These are phyloP conservation scores for Venturia effusa DNA, from an alignment of 2,329 filamentous ascomycete species.

Conservation along the genomic window DNA sequence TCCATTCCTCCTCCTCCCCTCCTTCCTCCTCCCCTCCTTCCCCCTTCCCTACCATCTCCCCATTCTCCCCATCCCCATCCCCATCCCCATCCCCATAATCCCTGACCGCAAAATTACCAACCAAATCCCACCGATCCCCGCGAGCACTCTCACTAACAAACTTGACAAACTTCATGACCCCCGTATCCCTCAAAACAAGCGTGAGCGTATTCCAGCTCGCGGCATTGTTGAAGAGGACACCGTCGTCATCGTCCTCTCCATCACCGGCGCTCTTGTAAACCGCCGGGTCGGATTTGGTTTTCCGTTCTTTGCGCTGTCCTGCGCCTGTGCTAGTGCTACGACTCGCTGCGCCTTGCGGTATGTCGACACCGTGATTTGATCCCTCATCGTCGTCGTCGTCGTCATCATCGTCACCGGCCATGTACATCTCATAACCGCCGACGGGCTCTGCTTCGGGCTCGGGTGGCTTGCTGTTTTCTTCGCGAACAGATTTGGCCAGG, in stretches of 20 bases:
- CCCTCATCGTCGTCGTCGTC: constrained; percentile 51
- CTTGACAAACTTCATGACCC: constrained; percentile 87
- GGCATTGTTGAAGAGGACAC: constrained; percentile 57
- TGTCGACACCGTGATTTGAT: constrained; percentile 27
- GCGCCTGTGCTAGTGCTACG: constrained; percentile 39
- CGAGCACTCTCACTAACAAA: constrained; percentile 75
- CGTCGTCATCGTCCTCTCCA: constrained; percentile 75
- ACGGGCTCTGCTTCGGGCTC: constrained; percentile 37
- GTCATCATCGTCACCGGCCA: constrained; percentile 54
- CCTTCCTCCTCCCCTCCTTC: background rate
- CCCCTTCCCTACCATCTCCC: background rate
- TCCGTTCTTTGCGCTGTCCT: constrained; percentile 29
- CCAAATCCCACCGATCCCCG: constrained; percentile 89
- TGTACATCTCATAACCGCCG: constrained; percentile 81
- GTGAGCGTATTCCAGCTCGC: constrained; percentile 83
- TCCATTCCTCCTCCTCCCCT: background rate
- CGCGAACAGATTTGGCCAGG: constrained; percentile 18
- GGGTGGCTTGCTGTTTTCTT: constrained; percentile 21
- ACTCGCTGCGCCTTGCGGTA: constrained; percentile 22
- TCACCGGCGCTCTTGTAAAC: constrained; percentile 54
- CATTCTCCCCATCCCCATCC: constrained; percentile 25
- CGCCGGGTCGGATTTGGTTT: constrained; percentile 56
- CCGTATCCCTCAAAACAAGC: constrained; percentile 78
- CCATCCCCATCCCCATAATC: constrained; percentile 38
- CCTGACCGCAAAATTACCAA: constrained; percentile 61